These are phyloP conservation scores for Microdochium nivale DNA, from an alignment of 2,329 filamentous ascomycete genomes.

Conservation along the genomic window DNA sequence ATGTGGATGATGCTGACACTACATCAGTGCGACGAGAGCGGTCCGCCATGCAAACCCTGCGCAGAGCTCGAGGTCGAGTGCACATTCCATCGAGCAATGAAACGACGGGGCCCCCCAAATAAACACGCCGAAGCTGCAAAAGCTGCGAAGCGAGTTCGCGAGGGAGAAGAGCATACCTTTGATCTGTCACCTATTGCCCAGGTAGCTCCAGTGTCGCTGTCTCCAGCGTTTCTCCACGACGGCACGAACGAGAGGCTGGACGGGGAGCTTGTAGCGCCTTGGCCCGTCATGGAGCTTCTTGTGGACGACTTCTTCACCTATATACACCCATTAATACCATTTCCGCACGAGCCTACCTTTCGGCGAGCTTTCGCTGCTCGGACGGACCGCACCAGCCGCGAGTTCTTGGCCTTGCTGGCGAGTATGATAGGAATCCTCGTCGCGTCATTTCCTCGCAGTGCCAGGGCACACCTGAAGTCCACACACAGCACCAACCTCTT, in stretches of 20 bases:
- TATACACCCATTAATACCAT: slow-evolving; percentile 68
- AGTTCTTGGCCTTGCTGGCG: slow-evolving; percentile 62
- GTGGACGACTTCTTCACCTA: slow-evolving; percentile 81
- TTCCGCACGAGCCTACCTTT: slow-evolving; percentile 73
- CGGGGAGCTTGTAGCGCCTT: slow-evolving; percentile 63
- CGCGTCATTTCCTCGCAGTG: slow-evolving; percentile 66
- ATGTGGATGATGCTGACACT: background rate
- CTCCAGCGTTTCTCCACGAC: slow-evolving; percentile 35
- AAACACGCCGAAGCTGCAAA: slow-evolving; percentile 49
- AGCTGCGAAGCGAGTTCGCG: slow-evolving; percentile 40
- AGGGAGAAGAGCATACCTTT: slow-evolving; percentile 12
- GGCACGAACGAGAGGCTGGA: slow-evolving; percentile 31
- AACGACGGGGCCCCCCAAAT: slow-evolving; percentile 50
- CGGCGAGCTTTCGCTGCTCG: slow-evolving; percentile 58
- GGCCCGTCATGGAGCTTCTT: slow-evolving; percentile 58
- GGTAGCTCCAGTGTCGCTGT: slow-evolving; percentile 3
- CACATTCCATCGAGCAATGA: slow-evolving; percentile 48
- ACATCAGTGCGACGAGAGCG: slow-evolving; percentile 40
- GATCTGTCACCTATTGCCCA: slow-evolving; percentile 22
- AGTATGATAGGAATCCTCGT: slow-evolving; percentile 70
- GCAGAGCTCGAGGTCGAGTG: slow-evolving; percentile 48
- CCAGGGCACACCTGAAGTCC: slow-evolving; percentile 58
- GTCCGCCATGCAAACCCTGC: slow-evolving; percentile 49
- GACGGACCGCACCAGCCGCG: slow-evolving; percentile 56
- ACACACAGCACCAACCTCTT: slow-evolving; percentile 58